Evolutionary conservation across 345 rosid genomes (phyloP), one percentile per base, ranked within the genome.

Genomic region (Euclidium syriacum): DNA sequence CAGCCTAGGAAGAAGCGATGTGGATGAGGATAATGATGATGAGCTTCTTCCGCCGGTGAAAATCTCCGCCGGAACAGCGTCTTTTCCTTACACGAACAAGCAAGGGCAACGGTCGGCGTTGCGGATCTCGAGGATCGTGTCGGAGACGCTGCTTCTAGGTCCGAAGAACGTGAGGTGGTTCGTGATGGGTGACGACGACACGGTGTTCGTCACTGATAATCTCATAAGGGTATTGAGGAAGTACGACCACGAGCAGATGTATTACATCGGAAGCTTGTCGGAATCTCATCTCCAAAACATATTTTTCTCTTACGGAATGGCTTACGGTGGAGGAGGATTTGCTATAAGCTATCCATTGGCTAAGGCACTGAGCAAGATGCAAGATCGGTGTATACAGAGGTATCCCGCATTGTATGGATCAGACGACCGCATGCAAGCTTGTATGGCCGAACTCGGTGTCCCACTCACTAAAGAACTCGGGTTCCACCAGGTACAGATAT

Each of bases 151-250:
- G 35, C 85, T 87, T 10, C 44, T 89, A 42, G 92, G 92, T 47
- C 67, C 73, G 14, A 59, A 77, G 30, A 80, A 84, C 51, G 96
- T 87, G 61, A 62, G 96, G 80, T 92, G 98, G 98, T 87, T 92
- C 60, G 98, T 92, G 66, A 92, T 92, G 99, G 99, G 99, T 0
- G 99, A 90, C 71, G 99, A 92, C 42, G 99, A 92, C 67, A 92
- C 99, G 14, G 88, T 92, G 7, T 92, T 92, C 53, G 65, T 90
- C 0, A 78, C 95, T 6, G 99, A 92, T 63, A 92, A 92, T 68
- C 79, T 92, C n/a, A 58, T 92, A 0, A 64, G 97, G 59, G 80
- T 87, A 22, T 38, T 92, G 72, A 79, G 83, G 32, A 89, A 84
- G 68, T 92, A 90, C 47, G 97, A 92, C 48, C 97, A 92, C 53